Percentiles rank a stretch among this genome's conserved stretches.
Conservation (phyloP, 225 moss, liverwort and hornwort genomes). For the Ulota crispa region DNA sequence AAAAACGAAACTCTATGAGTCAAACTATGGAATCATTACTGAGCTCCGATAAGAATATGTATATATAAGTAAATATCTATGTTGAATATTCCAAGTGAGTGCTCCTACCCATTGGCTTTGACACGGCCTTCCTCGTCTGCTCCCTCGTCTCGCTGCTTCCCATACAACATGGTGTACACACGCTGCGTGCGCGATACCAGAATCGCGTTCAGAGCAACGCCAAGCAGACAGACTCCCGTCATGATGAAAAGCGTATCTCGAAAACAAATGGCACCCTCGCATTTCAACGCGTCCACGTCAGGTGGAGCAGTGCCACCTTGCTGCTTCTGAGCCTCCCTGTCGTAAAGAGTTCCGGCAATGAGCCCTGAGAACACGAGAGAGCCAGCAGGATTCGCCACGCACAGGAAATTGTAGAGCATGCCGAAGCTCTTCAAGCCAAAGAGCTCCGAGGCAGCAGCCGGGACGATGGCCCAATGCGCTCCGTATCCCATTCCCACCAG, state of each 20-base stretch:
- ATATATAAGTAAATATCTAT: no score
- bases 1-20: neutral
- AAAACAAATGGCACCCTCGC: constrained; percentile 55
- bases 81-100: neutral
- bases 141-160: constrained; percentile 42
- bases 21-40: constrained; percentile 10
- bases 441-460: constrained; percentile 61
- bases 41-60: neutral
- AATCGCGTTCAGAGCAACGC: constrained; percentile 43
- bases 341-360: constrained; percentile 52
- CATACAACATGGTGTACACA: constrained; percentile 59
- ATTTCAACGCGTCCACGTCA: constrained; percentile 40
- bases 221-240: constrained; percentile 51
- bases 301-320: constrained; percentile 18
- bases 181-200: constrained; percentile 49
- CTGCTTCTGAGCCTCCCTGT: constrained; percentile 58
- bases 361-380: constrained; percentile 58
- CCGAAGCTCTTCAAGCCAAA: constrained; percentile 66
- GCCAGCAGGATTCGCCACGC: constrained; percentile 49
- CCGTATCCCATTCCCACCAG: constrained; percentile 63
- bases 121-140: constrained; percentile 10
- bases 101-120: neutral
- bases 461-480: constrained; percentile 59
- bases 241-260: constrained; percentile 50
- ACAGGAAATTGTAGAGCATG: constrained; percentile 63